Conservation (phyloP, 177 flowering plant species). For the Vitis hybrid region DNA sequence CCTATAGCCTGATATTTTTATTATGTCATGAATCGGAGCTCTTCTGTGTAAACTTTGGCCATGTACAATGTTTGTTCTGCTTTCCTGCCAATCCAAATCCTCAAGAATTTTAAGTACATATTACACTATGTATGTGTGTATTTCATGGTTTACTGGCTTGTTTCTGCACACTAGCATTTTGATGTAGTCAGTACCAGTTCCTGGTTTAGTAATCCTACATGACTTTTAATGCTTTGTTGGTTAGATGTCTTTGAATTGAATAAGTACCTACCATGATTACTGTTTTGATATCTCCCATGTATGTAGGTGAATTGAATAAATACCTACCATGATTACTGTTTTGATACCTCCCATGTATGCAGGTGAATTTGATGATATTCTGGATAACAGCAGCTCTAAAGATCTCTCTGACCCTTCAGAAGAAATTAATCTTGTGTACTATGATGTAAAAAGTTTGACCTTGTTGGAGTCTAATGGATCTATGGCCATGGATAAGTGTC, state of each 20-base stretch:
- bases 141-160: no score
- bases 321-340: background rate
- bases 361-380: slow-evolving; percentile 98
- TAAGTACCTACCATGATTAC: background rate
- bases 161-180: no score
- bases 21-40: no score
- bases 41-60: no score
- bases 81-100: no score
- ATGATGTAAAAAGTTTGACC: slow-evolving; percentile 18
- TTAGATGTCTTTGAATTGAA: background rate
- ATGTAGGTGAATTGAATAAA: slow-evolving; percentile 73
- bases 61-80: no score
- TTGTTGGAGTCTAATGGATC: slow-evolving; percentile 51
- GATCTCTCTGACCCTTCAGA: slow-evolving; percentile 31
- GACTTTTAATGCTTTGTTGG: no score
- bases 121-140: no score
- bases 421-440: slow-evolving; percentile 48
- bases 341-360: slow-evolving; percentile 23
- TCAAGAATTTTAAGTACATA: no score
- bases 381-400: slow-evolving; percentile 45
- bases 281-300: slow-evolving; percentile 13
- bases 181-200: no score
- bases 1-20: no score
- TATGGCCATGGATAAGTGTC: slow-evolving; percentile 20
- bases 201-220: no score